Evolutionary conservation across 2,329 filamentous ascomycete species (phyloP).

Genomic region (Calonectria hongkongensis): DNA sequence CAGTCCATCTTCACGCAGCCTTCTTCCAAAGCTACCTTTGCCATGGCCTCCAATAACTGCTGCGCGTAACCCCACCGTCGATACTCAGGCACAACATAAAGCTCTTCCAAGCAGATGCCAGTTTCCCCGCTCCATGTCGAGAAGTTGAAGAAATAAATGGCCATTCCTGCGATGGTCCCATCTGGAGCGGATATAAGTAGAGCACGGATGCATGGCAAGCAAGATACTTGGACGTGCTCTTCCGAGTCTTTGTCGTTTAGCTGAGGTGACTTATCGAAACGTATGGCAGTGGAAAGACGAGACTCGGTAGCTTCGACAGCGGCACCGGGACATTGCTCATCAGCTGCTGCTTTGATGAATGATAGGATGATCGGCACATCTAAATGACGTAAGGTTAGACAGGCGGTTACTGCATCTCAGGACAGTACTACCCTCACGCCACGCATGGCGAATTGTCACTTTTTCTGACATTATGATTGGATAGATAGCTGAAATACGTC

Average conservation of each 20-base stretch:
- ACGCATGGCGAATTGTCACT: neutral
- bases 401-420: neutral
- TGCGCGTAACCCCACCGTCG: constrained; percentile 21
- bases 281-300: neutral
- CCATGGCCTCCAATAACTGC: constrained; percentile 13
- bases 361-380: neutral
- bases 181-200: constrained; percentile 1
- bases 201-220: neutral
- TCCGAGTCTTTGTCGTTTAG: neutral
- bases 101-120: constrained; percentile 17
- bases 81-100: constrained; percentile 21
- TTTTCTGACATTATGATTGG: neutral
- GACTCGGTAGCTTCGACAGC: neutral
- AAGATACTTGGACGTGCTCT: neutral
- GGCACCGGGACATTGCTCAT: neutral
- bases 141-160: constrained; percentile 24
- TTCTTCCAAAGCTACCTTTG: constrained; percentile 3
- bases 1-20: constrained; percentile 28
- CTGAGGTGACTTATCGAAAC: neutral
- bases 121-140: constrained; percentile 9
- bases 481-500: neutral
- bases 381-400: neutral
- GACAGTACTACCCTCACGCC: neutral
- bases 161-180: neutral
- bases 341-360: neutral